Evolutionary conservation across 768 basidiomycete species (phyloP).

Genomic region (Tremella fuciformis): DNA sequence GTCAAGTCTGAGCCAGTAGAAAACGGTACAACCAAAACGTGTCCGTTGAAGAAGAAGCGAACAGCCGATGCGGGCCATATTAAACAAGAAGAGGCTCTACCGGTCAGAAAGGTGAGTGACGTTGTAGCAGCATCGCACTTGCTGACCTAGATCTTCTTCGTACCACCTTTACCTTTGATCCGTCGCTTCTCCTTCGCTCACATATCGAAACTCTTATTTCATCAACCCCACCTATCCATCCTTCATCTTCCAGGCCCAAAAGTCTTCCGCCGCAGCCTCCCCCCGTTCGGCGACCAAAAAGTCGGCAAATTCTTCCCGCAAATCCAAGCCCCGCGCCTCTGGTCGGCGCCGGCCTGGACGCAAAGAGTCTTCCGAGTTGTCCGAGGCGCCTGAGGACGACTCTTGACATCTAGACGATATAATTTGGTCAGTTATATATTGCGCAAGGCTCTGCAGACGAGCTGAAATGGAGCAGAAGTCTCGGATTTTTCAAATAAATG

Average conservation of each 20-base stretch:
- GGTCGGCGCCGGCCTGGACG: too few relatives aligned
- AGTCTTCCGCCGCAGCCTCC: background rate
- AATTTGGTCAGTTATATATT: too few relatives aligned
- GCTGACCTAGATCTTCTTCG: background rate
- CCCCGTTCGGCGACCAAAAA: background rate
- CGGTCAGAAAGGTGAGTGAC: constrained; percentile 17
- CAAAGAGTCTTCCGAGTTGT: constrained; percentile 21
- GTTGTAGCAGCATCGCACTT: background rate
- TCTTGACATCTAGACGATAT: too few relatives aligned
- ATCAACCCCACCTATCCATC: background rate
- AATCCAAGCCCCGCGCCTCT: too few relatives aligned
- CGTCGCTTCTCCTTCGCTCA: background rate
- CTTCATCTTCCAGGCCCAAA: background rate
- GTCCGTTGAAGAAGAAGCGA: background rate
- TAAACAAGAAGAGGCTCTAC: background rate
- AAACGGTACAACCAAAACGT: background rate
- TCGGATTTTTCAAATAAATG: too few relatives aligned
- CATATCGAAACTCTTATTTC: background rate
- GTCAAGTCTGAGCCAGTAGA: constrained; percentile 11
- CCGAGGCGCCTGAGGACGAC: constrained; percentile 24
- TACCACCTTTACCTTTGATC: background rate
- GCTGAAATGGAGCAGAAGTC: too few relatives aligned
- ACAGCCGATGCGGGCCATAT: background rate
- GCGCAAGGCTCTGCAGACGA: too few relatives aligned
- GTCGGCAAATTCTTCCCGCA: too few relatives aligned